phyloP scores from a whole-genome alignment of 2,329 filamentous ascomycete species.

The Domatiomyces globalis region DNA sequence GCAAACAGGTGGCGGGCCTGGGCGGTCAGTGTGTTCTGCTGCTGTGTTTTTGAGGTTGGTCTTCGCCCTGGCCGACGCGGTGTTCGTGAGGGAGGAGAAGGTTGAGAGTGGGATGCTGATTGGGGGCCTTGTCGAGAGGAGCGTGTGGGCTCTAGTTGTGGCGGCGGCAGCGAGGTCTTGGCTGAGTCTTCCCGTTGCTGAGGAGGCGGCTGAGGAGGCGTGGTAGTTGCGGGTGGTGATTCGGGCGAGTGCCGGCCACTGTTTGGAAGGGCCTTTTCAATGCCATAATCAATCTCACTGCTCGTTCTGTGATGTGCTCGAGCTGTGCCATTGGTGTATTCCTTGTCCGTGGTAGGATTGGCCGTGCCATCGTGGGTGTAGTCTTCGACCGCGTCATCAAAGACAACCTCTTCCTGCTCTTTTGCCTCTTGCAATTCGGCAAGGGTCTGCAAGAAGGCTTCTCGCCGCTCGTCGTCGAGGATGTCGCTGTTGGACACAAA shows the following conservation, averaged over 20 bases:
- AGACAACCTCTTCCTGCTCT: constrained; percentile 29
- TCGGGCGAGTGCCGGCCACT: constrained; percentile 17
- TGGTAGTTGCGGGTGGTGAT: constrained; percentile 9
- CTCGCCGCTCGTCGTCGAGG: constrained; percentile 79
- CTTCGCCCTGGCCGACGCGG: constrained; percentile 5
- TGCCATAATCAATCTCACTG: constrained; percentile 55
- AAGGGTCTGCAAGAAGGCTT: constrained; percentile 76
- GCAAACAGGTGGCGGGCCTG: constrained; percentile 32
- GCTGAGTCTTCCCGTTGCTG: neutral
- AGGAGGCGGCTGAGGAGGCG: constrained; percentile 1
- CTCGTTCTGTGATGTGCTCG: constrained; percentile 38
- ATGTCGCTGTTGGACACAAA: constrained; percentile 79
- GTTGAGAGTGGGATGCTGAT: constrained; percentile 5
- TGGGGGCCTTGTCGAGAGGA: constrained; percentile 6
- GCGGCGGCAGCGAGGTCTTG: neutral
- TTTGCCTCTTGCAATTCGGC: constrained; percentile 75
- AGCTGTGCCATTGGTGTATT: constrained; percentile 28
- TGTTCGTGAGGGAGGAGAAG: constrained; percentile 11
- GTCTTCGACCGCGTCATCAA: constrained; percentile 9
- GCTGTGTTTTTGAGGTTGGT: constrained; percentile 4
- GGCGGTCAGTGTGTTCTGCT: constrained; percentile 24
- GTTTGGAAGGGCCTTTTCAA: constrained; percentile 40
- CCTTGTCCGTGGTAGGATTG: constrained; percentile 38
- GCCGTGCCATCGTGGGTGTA: constrained; percentile 49
- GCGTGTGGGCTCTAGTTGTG: constrained; percentile 4